Evolutionary conservation across 2,329 filamentous ascomycete species (phyloP).

Genomic region (Pseudogymnoascus sp.): DNA sequence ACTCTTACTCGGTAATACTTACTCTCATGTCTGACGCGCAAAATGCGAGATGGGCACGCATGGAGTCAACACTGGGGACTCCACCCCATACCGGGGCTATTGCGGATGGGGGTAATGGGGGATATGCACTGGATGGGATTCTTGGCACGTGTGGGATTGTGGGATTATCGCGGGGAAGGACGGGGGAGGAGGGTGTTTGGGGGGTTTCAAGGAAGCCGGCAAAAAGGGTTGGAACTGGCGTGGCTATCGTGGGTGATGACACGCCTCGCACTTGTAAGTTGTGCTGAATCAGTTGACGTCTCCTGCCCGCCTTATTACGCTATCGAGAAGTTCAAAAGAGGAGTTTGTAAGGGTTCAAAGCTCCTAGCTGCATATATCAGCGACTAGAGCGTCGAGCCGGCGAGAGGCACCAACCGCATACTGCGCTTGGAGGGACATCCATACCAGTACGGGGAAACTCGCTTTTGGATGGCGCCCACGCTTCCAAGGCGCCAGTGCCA

Average conservation of each 20-base stretch:
- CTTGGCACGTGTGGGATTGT: slow-evolving; percentile 4
- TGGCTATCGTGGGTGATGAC: not conserved
- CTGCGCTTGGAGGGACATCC: not conserved
- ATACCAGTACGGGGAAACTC: not conserved
- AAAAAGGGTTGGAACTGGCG: not conserved
- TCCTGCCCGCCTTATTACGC: not conserved
- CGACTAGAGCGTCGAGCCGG: not conserved
- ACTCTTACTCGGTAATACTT: slow-evolving; percentile 4
- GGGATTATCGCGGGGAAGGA: slow-evolving; percentile 1
- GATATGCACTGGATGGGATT: not conserved
- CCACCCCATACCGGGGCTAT: not conserved
- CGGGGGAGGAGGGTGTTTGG: not conserved
- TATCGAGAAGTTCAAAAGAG: not conserved
- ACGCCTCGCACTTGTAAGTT: not conserved
- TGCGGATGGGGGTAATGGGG: not conserved
- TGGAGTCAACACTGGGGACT: not conserved
- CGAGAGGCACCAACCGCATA: not conserved
- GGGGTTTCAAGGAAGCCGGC: not conserved
- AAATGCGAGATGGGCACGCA: not conserved
- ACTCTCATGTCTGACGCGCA: not conserved
- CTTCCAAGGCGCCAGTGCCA: slow-evolving; percentile 1
- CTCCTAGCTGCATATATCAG: not conserved
- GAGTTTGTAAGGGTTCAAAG: not conserved
- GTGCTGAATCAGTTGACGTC: not conserved
- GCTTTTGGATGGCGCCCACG: not conserved